Evolutionary conservation across 2,329 filamentous ascomycete species (phyloP).

Genomic region (Aureobasidium melanogenum): DNA sequence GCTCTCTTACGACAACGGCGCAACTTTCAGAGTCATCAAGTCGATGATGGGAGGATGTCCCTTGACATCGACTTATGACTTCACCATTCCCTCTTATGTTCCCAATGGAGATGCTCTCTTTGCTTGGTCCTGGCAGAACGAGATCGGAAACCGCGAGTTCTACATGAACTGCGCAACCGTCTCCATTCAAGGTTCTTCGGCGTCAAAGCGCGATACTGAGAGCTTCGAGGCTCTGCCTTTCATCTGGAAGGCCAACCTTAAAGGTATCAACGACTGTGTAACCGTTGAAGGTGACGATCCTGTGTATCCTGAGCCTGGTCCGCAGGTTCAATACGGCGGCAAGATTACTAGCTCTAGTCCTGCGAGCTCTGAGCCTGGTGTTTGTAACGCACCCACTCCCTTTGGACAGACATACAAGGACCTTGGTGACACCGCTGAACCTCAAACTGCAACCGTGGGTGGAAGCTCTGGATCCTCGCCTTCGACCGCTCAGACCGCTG

Average conservation of each 20-base stretch:
- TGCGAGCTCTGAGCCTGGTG: constrained; percentile 16
- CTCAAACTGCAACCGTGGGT: neutral
- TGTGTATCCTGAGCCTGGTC: constrained; percentile 34
- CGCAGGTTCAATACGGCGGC: constrained; percentile 31
- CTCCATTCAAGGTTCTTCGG: constrained; percentile 37
- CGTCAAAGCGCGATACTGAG: neutral
- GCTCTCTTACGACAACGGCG: constrained; percentile 63
- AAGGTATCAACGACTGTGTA: constrained; percentile 31
- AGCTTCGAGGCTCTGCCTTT: constrained; percentile 25
- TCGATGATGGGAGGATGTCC: constrained; percentile 53
- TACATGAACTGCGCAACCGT: constrained; percentile 80
- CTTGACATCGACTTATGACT: constrained; percentile 47
- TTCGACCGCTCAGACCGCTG: constrained; percentile 2
- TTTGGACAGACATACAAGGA: constrained; percentile 21
- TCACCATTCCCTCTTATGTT: constrained; percentile 56
- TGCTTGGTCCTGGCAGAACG: constrained; percentile 53
- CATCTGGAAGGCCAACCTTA: constrained; percentile 37
- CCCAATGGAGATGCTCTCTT: constrained; percentile 55
- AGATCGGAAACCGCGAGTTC: constrained; percentile 64
- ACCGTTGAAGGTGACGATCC: constrained; percentile 30
- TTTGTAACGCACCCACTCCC: constrained; percentile 24
- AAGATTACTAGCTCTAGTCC: constrained; percentile 23
- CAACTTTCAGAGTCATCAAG: constrained; percentile 60
- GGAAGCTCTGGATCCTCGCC: neutral
- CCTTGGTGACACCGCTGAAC: neutral